phyloP scores from a whole-genome alignment of 768 basidiomycete species.

The Pulveroboletus frians region DNA sequence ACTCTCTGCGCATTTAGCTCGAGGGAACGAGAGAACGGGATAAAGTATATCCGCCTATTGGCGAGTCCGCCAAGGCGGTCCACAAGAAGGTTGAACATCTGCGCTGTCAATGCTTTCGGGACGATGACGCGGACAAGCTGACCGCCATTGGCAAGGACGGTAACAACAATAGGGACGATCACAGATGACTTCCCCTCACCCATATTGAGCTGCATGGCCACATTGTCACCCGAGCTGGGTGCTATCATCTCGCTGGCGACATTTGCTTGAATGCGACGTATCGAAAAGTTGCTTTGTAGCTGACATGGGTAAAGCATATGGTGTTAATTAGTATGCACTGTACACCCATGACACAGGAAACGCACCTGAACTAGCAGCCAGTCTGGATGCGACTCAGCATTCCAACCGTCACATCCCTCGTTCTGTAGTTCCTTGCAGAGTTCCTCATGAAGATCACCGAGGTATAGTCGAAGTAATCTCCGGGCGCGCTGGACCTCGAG shows the following conservation, averaged over 20 bases:
- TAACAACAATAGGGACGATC: slow-evolving; percentile 41
- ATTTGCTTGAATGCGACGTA: slow-evolving; percentile 36
- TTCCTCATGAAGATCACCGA: slow-evolving; percentile 22
- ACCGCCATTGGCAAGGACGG: slow-evolving; percentile 38
- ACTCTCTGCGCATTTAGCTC: background rate
- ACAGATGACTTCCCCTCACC: slow-evolving; percentile 48
- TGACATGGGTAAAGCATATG: slow-evolving; percentile 9
- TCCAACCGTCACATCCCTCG: slow-evolving; percentile 14
- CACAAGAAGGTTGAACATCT: slow-evolving; percentile 44
- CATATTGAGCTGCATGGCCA: slow-evolving; percentile 49
- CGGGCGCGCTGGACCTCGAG: slow-evolving; percentile 34
- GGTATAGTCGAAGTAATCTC: slow-evolving; percentile 25
- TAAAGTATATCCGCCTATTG: slow-evolving; percentile 40
- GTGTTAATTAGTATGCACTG: no score
- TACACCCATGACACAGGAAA: background rate
- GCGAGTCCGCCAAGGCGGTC: slow-evolving; percentile 38
- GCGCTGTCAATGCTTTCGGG: slow-evolving; percentile 38
- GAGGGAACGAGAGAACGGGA: slow-evolving; percentile 33
- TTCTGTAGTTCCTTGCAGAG: slow-evolving; percentile 24
- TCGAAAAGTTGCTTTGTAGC: slow-evolving; percentile 40
- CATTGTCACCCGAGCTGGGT: slow-evolving; percentile 32
- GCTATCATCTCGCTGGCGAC: slow-evolving; percentile 43
- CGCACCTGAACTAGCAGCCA: slow-evolving; percentile 43
- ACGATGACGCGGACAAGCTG: slow-evolving; percentile 44
- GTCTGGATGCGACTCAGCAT: slow-evolving; percentile 26